Base-by-base conservation (phyloP, 306 rosid genomes). In the Fragaria iinumae region DNA sequence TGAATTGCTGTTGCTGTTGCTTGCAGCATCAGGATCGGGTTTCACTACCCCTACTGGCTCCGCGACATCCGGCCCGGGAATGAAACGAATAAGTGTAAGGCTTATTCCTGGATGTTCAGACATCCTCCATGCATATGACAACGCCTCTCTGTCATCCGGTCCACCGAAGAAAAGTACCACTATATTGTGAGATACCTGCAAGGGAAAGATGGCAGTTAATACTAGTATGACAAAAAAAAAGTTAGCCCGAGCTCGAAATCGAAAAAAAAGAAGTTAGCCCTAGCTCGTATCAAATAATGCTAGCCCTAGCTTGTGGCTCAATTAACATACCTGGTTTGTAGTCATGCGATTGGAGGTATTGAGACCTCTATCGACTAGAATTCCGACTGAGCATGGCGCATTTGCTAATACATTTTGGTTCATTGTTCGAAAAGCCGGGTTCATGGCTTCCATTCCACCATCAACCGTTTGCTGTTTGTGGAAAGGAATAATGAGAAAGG, bases 391-490 rank as follows among this genome's bases (percentile, higher is more conserved):
- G 89, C 97, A 95, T 49, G 97, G 97, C 5, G 97, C 87, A 34
- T 83, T 80, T 21, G 82, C 88, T 17, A 95, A 85, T 8, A 95
- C 86, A 53, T 91, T 92, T 71, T 90, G 93, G 88, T 95, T 95
- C 12, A 95, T 84, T 1, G 83, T 73, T 72, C 93, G 77, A 68
- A 76, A 87, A 0, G 96, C 90, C 49, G 88, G 87, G 82, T 95
- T 95, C 44, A 87, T 88, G 4, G 93, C 83, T 77, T 95, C 99
- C 97, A 95, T 95, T n/a, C 89, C 97, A 1, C 99, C 97, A 52
- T 95, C 99, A 1, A 95, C 99, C 0, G 99, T 92, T 64, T 88
- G 97, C 70, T 92, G 99, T 65, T 95, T 95, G 55, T 95, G 99
- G 74, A 95, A 95, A 56, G 97, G 99, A 39, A 95, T 69, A 69